Evolutionary conservation across 208 protist genomes (phyloP).

Genomic region (Crithidia thermophila): DNA sequence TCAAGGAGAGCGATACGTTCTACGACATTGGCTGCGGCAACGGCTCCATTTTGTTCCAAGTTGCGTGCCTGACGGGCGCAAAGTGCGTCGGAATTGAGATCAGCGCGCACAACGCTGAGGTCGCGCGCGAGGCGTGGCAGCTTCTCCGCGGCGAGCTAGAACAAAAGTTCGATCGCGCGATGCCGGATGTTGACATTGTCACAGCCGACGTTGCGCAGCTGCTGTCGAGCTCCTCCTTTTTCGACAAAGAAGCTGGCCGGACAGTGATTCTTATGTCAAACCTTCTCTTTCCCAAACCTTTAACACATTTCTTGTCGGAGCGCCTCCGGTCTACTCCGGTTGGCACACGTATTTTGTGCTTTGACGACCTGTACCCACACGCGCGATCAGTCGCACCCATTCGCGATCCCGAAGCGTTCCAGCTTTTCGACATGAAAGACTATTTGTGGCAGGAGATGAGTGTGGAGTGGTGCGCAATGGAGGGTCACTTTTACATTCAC

Average conservation of each 20-base stretch:
- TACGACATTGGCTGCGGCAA: constrained; percentile 88
- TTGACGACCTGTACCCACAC: constrained; percentile 84
- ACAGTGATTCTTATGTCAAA: constrained; percentile 81
- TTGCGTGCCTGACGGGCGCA: constrained; percentile 68
- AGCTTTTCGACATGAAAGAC: constrained; percentile 78
- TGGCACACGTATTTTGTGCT: constrained; percentile 77
- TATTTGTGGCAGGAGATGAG: constrained; percentile 71
- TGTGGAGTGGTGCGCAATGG: constrained; percentile 76
- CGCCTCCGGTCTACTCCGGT: constrained; percentile 44
- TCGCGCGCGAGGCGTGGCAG: constrained; percentile 64
- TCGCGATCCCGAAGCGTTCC: constrained; percentile 81
- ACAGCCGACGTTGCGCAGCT: constrained; percentile 64
- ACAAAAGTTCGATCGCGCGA: constrained; percentile 36
- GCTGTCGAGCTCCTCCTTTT: constrained; percentile 38
- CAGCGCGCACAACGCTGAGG: constrained; percentile 61
- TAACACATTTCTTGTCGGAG: constrained; percentile 84
- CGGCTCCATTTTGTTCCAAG: constrained; percentile 85
- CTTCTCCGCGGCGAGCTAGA: constrained; percentile 45
- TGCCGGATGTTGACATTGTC: constrained; percentile 72
- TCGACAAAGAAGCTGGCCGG: constrained; percentile 43
- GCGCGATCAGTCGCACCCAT: constrained; percentile 48
- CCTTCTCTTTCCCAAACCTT: constrained; percentile 62
- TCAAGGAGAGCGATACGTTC: constrained; percentile 56
- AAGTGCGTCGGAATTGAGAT: constrained; percentile 85
- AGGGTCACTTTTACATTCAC: constrained; percentile 74